Conservation (phyloP, 192 early-diverging fungal genomes). For the Podila clonocystis region DNA sequence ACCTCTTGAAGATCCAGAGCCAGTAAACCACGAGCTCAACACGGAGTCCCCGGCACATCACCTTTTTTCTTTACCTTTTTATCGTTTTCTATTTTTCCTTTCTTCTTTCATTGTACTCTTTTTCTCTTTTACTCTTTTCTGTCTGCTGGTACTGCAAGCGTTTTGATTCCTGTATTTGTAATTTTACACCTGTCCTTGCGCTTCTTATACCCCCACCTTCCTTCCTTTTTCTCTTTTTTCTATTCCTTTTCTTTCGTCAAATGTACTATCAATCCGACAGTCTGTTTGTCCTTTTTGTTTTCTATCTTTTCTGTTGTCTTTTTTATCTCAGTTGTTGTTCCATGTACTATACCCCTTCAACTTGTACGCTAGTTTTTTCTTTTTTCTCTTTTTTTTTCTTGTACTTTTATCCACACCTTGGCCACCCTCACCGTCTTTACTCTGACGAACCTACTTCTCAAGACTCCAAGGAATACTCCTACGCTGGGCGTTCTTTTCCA, state of each 20-base stretch:
- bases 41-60: background rate
- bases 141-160: background rate
- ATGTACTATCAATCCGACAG: too few species aligned
- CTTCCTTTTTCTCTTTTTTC: background rate
- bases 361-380: background rate
- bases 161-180: background rate
- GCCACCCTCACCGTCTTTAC: constrained; percentile 17
- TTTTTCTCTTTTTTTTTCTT: constrained; percentile 12
- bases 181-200: background rate
- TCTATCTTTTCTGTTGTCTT: constrained; percentile 18
- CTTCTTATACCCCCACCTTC: constrained; percentile 11
- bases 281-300: constrained; percentile 8
- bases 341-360: background rate
- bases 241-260: too few species aligned
- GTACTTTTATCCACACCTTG: constrained; percentile 20
- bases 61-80: background rate
- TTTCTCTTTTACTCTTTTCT: constrained; percentile 3
- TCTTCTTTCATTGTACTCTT: background rate
- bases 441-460: background rate
- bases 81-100: background rate
- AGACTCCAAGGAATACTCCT: background rate
- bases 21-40: constrained; percentile 19
- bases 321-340: constrained; percentile 4
- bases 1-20: constrained; percentile 61
- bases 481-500: background rate